These are phyloP conservation scores for Tetrapisispora phaffii DNA, from an alignment of 805 yeast species.

Conservation along the genomic window DNA sequence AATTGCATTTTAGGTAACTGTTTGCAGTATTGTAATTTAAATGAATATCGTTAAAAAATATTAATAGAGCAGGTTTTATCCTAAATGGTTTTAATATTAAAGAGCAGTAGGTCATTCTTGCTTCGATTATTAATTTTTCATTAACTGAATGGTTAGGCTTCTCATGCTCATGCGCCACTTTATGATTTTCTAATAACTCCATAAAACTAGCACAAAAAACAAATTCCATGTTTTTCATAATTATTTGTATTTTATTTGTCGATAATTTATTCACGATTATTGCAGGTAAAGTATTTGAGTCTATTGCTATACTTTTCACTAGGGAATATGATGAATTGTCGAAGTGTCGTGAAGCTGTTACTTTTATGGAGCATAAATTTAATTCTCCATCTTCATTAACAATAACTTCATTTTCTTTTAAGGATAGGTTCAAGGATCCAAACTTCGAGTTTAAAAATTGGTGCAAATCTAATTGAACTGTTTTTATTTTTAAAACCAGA, in stretches of 20 bases:
- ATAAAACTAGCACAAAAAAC: constrained; percentile 59
- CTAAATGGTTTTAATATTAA: constrained; percentile 58
- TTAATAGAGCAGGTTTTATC: constrained; percentile 43
- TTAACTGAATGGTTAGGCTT: neutral
- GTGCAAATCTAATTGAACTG: constrained; percentile 7
- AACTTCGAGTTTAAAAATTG: constrained; percentile 9
- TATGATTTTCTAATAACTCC: neutral
- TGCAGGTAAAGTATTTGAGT: constrained; percentile 26
- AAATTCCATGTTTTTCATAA: constrained; percentile 38
- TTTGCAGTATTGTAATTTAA: neutral
- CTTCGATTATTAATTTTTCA: constrained; percentile 7
- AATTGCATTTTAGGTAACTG: constrained; percentile 19
- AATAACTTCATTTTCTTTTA: constrained; percentile 8
- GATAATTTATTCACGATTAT: constrained; percentile 32
- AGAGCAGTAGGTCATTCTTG: constrained; percentile 39
- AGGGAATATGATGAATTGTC: neutral
- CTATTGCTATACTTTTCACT: too few species aligned
- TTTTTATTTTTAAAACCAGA: constrained; percentile 10
- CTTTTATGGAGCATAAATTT: constrained; percentile 4
- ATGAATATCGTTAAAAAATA: constrained; percentile 29
- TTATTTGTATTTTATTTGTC: constrained; percentile 32
- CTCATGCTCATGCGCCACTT: neutral
- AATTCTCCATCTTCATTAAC: constrained; percentile 8
- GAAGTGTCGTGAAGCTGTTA: constrained; percentile 8
- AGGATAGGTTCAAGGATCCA: constrained; percentile 11